Conservation (phyloP, 441 rosid genomes). For the Populus hybrid region DNA sequence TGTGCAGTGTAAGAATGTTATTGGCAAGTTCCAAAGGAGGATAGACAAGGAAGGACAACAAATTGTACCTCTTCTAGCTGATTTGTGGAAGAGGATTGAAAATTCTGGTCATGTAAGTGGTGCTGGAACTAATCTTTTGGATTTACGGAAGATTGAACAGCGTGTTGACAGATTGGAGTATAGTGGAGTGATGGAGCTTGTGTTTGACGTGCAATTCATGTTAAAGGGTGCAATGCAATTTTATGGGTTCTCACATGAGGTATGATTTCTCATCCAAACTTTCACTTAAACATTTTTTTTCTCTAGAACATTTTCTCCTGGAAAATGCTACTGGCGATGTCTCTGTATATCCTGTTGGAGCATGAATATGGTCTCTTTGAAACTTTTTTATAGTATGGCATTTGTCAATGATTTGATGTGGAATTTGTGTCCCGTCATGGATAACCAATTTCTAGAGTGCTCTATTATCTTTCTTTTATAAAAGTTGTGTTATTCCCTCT, state of each 20-base stretch:
- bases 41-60: slow-evolving; percentile 94
- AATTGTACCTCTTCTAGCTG: slow-evolving; percentile 87
- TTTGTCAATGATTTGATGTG: not conserved
- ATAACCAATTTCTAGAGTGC: not conserved
- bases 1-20: slow-evolving; percentile 85
- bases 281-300: not conserved
- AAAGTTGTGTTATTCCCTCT: not conserved
- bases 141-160: slow-evolving; percentile 82
- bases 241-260: slow-evolving; percentile 93
- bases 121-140: slow-evolving; percentile 67
- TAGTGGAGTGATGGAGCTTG: slow-evolving; percentile 79
- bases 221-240: slow-evolving; percentile 84
- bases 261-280: slow-evolving; percentile 23
- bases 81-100: slow-evolving; percentile 87
- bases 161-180: slow-evolving; percentile 88
- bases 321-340: not conserved
- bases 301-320: not conserved
- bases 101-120: slow-evolving; percentile 57
- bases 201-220: slow-evolving; percentile 85
- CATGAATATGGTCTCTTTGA: slow-evolving; percentile 1
- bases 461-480: not conserved
- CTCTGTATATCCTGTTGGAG: not conserved
- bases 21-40: slow-evolving; percentile 88
- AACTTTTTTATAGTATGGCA: not conserved
- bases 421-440: not conserved